These are phyloP conservation scores for Coffea canephora DNA, from an alignment of 257 asterid species.

Conservation along the genomic window DNA sequence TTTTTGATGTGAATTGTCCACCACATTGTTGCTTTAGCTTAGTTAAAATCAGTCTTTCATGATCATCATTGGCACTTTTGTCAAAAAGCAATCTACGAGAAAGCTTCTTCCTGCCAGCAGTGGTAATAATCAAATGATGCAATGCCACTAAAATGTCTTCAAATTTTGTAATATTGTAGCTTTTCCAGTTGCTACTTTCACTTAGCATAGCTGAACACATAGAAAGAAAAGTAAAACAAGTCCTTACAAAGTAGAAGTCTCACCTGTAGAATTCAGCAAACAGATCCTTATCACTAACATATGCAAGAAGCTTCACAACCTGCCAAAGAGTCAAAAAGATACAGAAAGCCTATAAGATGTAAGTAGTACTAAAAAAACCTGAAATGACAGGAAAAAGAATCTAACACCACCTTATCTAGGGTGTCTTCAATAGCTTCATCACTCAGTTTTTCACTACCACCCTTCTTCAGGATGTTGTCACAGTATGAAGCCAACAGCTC, in stretches of 20 bases:
- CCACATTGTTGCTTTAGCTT: slow-evolving; percentile 99
- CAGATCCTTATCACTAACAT: slow-evolving; percentile 92
- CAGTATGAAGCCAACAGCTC: slow-evolving; percentile 98
- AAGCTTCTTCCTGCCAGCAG: slow-evolving; percentile 78
- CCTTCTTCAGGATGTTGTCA: slow-evolving; percentile 94
- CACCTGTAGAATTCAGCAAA: slow-evolving; percentile 98
- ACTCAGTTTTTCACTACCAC: slow-evolving; percentile 96
- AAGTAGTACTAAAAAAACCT: slow-evolving; percentile 20
- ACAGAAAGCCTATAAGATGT: neutral
- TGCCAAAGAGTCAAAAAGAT: slow-evolving; percentile 23
- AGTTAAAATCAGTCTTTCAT: slow-evolving; percentile 92
- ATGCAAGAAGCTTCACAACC: slow-evolving; percentile 96
- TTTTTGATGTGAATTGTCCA: slow-evolving; percentile 96
- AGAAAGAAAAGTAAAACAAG: neutral
- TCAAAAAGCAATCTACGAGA: slow-evolving; percentile 90
- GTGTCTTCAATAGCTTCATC: slow-evolving; percentile 99
- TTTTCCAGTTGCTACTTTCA: neutral
- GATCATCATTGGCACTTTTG: slow-evolving; percentile 99
- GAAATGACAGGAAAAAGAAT: neutral
- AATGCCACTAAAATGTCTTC: slow-evolving; percentile 4
- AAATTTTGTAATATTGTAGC: neutral
- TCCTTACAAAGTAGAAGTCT: slow-evolving; percentile 11
- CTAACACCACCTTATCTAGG: slow-evolving; percentile 65
- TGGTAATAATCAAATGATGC: neutral
- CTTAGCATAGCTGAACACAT: neutral